Evolutionary conservation across 1,284 basidiomycete species (phyloP).

Genomic region (Psilocybe mexicana): DNA sequence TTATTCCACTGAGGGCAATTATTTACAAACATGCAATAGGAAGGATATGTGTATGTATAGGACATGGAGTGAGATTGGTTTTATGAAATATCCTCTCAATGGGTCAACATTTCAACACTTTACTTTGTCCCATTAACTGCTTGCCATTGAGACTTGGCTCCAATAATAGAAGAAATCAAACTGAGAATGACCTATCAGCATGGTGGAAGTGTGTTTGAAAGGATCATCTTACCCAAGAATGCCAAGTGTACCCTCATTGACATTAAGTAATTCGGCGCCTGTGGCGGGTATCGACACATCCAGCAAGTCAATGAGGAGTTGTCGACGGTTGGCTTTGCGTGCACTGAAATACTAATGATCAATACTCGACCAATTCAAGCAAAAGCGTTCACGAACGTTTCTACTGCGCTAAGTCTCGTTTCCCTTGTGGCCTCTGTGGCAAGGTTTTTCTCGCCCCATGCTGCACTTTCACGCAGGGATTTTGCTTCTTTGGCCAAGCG

Average conservation of each 20-base stretch:
- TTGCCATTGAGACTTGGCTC: constrained; percentile 55
- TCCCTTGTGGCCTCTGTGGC: constrained; percentile 70
- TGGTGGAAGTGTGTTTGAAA: not conserved
- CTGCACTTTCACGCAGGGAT: constrained; percentile 43
- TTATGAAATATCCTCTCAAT: constrained; percentile 4
- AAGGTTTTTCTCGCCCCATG: constrained; percentile 62
- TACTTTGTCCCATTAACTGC: constrained; percentile 48
- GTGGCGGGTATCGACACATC: constrained; percentile 92
- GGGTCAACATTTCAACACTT: constrained; percentile 5
- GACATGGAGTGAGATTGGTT: not conserved
- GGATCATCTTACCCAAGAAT: constrained; percentile 66
- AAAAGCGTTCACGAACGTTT: constrained; percentile 45
- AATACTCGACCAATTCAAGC: not conserved
- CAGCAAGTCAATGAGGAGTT: constrained; percentile 80
- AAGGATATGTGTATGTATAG: not conserved
- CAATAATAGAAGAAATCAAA: constrained; percentile 61
- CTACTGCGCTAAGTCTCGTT: constrained; percentile 56
- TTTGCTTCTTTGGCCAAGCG: constrained; percentile 63
- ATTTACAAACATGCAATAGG: not conserved
- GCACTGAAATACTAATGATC: constrained; percentile 46
- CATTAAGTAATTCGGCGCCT: constrained; percentile 72
- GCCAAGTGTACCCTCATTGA: constrained; percentile 89
- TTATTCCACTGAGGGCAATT: too few relatives aligned
- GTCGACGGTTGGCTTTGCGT: constrained; percentile 65
- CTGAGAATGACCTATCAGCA: constrained; percentile 32